These are phyloP conservation scores for Insectozyma bohioensis DNA, from an alignment of 1,139 yeast genomes.

Conservation along the genomic window DNA sequence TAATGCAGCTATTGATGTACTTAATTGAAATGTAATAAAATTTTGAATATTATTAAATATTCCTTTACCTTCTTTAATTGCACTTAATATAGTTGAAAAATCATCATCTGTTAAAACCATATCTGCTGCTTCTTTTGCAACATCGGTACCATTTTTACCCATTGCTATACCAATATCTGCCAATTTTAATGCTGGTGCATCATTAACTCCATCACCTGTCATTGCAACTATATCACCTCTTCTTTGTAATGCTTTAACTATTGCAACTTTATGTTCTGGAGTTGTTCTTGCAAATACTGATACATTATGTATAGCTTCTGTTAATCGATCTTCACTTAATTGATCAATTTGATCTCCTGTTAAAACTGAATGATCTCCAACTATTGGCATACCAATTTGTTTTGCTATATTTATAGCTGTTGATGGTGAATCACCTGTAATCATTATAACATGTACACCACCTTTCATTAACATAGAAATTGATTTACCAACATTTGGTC, in stretches of 20 bases:
- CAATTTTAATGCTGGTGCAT: slow-evolving; percentile 96
- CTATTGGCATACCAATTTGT: slow-evolving; percentile 87
- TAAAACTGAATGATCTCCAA: slow-evolving; percentile 65
- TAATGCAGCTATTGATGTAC: slow-evolving; percentile 93
- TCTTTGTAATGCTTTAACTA: slow-evolving; percentile 86
- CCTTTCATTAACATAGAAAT: slow-evolving; percentile 77
- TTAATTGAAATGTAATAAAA: slow-evolving; percentile 89
- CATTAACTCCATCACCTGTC: slow-evolving; percentile 99
- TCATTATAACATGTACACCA: slow-evolving; percentile 95
- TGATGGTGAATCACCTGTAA: slow-evolving; percentile 92
- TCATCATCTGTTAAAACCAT: slow-evolving; percentile 97
- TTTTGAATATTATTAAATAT: slow-evolving; percentile 92
- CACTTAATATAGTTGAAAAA: slow-evolving; percentile 86
- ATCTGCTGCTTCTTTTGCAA: slow-evolving; percentile 97
- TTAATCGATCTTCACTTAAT: slow-evolving; percentile 66
- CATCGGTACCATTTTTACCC: slow-evolving; percentile 98
- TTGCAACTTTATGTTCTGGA: slow-evolving; percentile 91
- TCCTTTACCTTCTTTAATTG: slow-evolving; percentile 96
- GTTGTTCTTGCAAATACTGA: slow-evolving; percentile 95
- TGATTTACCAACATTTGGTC: slow-evolving; percentile 76
- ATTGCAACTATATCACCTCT: slow-evolving; percentile 96
- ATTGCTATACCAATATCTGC: slow-evolving; percentile 97
- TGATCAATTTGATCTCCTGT: slow-evolving; percentile 80
- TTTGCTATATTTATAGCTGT: slow-evolving; percentile 91
- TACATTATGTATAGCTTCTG: slow-evolving; percentile 75